A percentile compares a stretch with the other conserved stretches of the same genome.
Conservation (phyloP, 139 green algal genomes). For the Pleodorina starrii region DNA sequence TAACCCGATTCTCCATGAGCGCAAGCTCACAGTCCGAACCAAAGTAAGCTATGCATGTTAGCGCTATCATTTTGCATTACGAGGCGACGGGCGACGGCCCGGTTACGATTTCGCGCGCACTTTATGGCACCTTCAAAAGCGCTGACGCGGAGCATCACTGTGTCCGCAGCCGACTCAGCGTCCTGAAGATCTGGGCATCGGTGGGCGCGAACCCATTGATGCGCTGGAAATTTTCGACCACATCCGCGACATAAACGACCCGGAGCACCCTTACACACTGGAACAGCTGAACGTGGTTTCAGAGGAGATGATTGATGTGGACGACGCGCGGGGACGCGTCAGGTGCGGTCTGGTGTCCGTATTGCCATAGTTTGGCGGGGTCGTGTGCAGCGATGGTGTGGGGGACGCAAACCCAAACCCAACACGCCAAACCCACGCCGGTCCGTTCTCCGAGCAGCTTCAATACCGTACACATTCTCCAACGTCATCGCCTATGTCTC, state of each 20-base stretch:
- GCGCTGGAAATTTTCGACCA: conserved; percentile 78
- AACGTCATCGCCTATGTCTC: too few species aligned
- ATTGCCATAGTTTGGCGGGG: too few species aligned
- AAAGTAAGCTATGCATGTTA: conserved; percentile 17
- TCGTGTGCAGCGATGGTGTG: too few species aligned
- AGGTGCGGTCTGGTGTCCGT: conserved; percentile 60
- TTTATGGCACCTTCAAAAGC: not conserved
- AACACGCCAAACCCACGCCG: too few species aligned
- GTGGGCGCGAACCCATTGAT: conserved; percentile 85
- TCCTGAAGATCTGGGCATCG: conserved; percentile 17
- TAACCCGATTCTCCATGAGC: conserved; percentile 74
- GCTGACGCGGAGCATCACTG: not conserved
- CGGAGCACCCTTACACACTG: conserved; percentile 97
- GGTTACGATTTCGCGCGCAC: too few species aligned
- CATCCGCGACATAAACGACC: conserved; percentile 95
- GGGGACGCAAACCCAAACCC: too few species aligned
- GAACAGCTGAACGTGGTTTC: conserved; percentile 95
- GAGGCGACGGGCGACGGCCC: too few species aligned
- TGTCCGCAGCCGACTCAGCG: not conserved
- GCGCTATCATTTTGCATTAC: not conserved
- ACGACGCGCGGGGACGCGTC: conserved; percentile 76
- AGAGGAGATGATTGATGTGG: conserved; percentile 81
- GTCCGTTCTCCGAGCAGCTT: too few species aligned
- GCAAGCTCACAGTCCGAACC: conserved; percentile 46
- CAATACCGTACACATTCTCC: too few species aligned